Percentiles rank a stretch among this genome's conserved stretches.
Conservation (phyloP, 257 asterid genomes). For the Linaria vulgaris region DNA sequence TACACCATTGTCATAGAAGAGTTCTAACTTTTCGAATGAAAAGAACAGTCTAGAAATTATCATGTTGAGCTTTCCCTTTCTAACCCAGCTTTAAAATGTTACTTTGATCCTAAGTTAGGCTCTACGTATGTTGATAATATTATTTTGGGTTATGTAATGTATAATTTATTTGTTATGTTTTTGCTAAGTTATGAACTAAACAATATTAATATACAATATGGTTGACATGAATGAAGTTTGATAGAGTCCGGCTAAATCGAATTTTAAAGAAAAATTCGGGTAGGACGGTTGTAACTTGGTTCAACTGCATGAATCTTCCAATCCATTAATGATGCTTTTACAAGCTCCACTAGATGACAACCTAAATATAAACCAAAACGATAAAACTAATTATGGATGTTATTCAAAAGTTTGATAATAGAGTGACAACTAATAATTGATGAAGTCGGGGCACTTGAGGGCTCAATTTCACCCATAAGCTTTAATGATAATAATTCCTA, state of each 20-base stretch:
- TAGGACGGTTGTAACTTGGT: neutral
- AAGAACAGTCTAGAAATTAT: neutral
- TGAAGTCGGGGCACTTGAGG: neutral
- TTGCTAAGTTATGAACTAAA: too few species aligned
- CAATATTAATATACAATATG: too few species aligned
- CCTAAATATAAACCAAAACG: too few species aligned
- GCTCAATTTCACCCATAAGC: neutral
- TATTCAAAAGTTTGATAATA: too few species aligned
- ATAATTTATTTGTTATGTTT: neutral
- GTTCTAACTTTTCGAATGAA: conserved; percentile 24
- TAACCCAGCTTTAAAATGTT: neutral
- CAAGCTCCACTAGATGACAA: too few species aligned
- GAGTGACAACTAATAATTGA: neutral
- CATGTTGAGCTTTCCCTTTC: too few species aligned
- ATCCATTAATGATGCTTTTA: neutral
- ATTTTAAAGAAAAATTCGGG: neutral
- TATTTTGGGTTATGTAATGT: neutral
- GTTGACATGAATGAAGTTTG: neutral
- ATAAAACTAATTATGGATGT: too few species aligned
- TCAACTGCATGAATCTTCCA: neutral
- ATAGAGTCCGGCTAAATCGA: neutral
- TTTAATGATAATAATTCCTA: conserved; percentile 4
- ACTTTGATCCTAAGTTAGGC: neutral
- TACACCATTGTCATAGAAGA: conserved; percentile 12
- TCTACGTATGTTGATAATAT: neutral